Percentiles rank a stretch among this genome's conserved stretches.
These are phyloP conservation scores for Drechmeria coniospora DNA, from an alignment of 2,329 filamentous ascomycete genomes.

Conservation along the genomic window DNA sequence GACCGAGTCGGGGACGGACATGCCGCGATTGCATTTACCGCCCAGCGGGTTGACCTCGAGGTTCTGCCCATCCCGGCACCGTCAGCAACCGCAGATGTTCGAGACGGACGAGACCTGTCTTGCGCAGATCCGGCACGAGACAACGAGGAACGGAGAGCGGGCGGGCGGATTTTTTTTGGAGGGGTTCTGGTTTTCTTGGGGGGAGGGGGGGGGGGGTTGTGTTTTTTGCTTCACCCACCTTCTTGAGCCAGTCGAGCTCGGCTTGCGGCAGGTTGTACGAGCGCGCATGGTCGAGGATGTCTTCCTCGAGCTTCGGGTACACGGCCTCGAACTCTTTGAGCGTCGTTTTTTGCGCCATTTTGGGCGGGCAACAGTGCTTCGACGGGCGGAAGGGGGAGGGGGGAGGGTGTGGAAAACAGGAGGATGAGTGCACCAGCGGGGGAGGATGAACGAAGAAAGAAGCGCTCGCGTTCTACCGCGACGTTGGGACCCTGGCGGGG, in stretches of 20 bases:
- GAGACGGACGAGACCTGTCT: too few relatives aligned
- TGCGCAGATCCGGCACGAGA: too few relatives aligned
- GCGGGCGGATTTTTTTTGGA: too few relatives aligned
- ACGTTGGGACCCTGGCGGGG: too few relatives aligned
- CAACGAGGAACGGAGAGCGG: conserved; percentile 2
- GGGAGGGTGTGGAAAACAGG: neutral
- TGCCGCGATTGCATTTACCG: conserved; percentile 97
- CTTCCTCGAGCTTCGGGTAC: conserved; percentile 73
- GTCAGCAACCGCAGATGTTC: too few relatives aligned
- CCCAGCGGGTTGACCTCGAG: conserved; percentile 78
- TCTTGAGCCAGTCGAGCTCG: conserved; percentile 74
- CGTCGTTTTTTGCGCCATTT: conserved; percentile 56
- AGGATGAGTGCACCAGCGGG: too few relatives aligned
- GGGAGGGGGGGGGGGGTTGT: neutral
- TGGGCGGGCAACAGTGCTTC: conserved; percentile 8
- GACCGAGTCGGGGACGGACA: conserved; percentile 88
- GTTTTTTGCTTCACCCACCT: conserved; percentile 34
- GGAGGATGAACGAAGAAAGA: too few relatives aligned
- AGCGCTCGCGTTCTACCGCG: too few relatives aligned
- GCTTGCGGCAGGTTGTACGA: conserved; percentile 71
- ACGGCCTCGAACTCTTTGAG: conserved; percentile 79
- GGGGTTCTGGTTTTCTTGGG: too few relatives aligned
- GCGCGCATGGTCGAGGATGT: conserved; percentile 63
- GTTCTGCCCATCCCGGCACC: conserved; percentile 32
- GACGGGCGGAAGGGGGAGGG: neutral